Evolutionary conservation across 2,329 filamentous ascomycete species (phyloP).

Genomic region (Trichothecium roseum): DNA sequence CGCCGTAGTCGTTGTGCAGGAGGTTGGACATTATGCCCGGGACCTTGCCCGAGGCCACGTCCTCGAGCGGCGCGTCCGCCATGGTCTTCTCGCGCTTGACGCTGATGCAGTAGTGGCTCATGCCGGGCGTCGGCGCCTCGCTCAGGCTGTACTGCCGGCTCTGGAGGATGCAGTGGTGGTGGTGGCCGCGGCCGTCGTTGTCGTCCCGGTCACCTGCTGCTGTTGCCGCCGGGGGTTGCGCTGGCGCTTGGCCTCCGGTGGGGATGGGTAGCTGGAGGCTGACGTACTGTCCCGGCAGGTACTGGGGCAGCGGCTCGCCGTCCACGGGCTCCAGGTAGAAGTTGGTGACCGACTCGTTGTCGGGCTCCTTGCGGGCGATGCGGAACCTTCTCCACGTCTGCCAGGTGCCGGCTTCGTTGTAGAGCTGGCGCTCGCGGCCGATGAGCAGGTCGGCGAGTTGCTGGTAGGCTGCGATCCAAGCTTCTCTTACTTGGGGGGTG

Average conservation of each 20-base stretch:
- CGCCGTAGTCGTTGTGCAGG: constrained; percentile 35
- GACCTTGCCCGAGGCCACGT: constrained; percentile 20
- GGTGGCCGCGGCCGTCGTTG: too few relatives aligned
- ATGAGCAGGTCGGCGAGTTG: constrained; percentile 65
- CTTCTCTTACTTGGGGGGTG: constrained; percentile 55
- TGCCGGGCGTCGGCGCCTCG: constrained; percentile 38
- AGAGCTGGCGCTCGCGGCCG: constrained; percentile 49
- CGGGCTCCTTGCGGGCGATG: constrained; percentile 50
- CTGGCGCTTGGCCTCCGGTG: constrained; percentile 22
- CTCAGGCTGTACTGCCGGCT: constrained; percentile 68
- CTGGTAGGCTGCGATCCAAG: constrained; percentile 63
- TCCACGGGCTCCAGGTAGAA: constrained; percentile 61
- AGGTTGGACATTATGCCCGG: constrained; percentile 42
- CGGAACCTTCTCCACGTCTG: constrained; percentile 38
- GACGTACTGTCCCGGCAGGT: constrained; percentile 64
- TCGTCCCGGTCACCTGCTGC: too few relatives aligned
- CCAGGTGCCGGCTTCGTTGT: constrained; percentile 37
- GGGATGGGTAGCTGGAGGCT: constrained; percentile 54
- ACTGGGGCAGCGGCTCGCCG: constrained; percentile 42
- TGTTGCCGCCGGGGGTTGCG: too few relatives aligned
- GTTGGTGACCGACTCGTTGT: constrained; percentile 51
- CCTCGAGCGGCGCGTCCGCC: constrained; percentile 16
- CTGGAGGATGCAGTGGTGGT: constrained; percentile 53
- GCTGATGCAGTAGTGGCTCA: constrained; percentile 58
- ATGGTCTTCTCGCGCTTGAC: constrained; percentile 54